These are phyloP conservation scores for Lobosporangium transversale DNA, from an alignment of 192 early-diverging fungal species.

Conservation along the genomic window DNA sequence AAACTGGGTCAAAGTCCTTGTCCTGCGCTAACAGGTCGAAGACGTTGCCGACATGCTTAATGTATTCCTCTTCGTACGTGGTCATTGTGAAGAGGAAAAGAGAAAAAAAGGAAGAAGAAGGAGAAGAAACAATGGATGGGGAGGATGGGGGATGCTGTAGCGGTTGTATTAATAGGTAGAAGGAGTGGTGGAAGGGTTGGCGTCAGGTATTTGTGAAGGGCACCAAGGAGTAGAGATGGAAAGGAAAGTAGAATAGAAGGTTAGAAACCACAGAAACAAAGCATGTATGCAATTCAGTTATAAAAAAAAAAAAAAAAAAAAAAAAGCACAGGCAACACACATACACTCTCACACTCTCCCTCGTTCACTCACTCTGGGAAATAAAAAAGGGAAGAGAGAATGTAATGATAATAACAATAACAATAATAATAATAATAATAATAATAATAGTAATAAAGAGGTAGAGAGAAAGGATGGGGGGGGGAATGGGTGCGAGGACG, in stretches of 20 bases:
- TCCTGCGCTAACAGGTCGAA: conserved; percentile 39
- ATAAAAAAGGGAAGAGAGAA: background rate
- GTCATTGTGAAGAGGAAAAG: conserved; percentile 18
- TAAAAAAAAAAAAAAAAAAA: conserved; percentile 1
- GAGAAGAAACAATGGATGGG: background rate
- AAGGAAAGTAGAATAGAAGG: conserved; percentile 8
- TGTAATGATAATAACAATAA: too few relatives aligned
- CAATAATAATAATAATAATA: too few relatives aligned
- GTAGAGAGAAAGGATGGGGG: background rate
- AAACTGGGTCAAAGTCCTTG: conserved; percentile 32
- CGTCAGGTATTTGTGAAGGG: background rate
- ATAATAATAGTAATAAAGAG: too few relatives aligned
- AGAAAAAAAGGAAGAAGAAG: background rate
- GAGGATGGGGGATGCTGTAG: background rate
- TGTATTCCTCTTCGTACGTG: conserved; percentile 38
- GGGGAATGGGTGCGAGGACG: background rate
- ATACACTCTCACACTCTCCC: background rate
- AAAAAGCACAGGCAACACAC: background rate
- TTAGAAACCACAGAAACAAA: too few relatives aligned
- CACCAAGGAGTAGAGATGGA: background rate
- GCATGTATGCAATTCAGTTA: too few relatives aligned
- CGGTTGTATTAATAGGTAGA: background rate
- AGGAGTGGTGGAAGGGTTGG: background rate
- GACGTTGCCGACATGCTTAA: conserved; percentile 42
- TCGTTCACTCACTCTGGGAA: background rate